Evolutionary conservation across 176 grass and related monocot species (phyloP).

Genomic region (Carex kokanica): DNA sequence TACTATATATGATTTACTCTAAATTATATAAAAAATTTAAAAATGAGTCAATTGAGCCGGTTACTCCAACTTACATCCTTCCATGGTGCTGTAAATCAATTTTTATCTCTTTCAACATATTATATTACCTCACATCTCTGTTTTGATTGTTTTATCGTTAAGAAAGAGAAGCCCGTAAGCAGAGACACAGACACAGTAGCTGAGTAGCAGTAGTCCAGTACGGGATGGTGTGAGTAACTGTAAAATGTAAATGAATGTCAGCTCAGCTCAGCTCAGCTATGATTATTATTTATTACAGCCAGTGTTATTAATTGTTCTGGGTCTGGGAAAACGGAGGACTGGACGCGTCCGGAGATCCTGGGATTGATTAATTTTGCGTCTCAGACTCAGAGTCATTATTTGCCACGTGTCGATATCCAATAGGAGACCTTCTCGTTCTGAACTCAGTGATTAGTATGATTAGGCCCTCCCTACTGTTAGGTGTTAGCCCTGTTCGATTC

Average conservation of each 20-base stretch:
- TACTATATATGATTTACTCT: no score
- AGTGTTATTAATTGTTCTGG: conserved; percentile 19
- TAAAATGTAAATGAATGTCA: no score
- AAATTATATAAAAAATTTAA: no score
- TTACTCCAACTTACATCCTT: no score
- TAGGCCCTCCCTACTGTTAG: conserved; percentile 16
- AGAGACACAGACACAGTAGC: neutral
- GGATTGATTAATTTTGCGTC: neutral
- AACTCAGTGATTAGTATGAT: conserved; percentile 17
- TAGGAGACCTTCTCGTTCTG: conserved; percentile 14
- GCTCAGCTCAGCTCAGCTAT: no score
- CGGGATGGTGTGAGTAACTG: neutral
- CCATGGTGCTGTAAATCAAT: neutral
- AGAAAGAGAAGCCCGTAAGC: neutral
- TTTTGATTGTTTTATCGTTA: neutral
- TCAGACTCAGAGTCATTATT: neutral
- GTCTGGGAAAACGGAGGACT: neutral
- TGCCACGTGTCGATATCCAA: neutral
- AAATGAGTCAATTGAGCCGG: no score
- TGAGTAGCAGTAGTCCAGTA: no score
- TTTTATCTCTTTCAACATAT: neutral
- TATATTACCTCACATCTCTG: neutral
- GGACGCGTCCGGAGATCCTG: neutral
- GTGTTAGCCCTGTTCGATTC: conserved; percentile 14
- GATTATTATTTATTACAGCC: conserved; percentile 37